Evolutionary conservation across 495 filamentous ascomycete genomes (phyloP).

Genomic region (Hamigera avellanea): DNA sequence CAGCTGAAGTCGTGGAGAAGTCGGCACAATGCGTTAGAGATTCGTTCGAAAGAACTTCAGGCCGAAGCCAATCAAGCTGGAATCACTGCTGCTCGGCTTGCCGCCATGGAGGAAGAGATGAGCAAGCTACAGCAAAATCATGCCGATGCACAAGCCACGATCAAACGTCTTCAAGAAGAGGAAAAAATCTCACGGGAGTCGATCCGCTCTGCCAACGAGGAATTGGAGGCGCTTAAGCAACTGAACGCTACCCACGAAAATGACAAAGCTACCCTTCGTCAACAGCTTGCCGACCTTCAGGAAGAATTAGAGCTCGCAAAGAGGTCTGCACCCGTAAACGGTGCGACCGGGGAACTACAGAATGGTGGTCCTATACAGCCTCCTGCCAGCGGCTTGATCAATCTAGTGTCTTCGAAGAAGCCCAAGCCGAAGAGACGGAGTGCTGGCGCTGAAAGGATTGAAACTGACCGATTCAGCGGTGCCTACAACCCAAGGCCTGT

Average conservation of each 20-base stretch:
- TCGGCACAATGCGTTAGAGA: constrained; percentile 84
- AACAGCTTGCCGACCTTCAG: constrained; percentile 81
- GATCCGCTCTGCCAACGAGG: constrained; percentile 59
- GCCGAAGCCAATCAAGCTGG: constrained; percentile 95
- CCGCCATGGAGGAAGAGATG: constrained; percentile 90
- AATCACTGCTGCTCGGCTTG: constrained; percentile 78
- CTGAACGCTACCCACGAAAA: constrained; percentile 60
- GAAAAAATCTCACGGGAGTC: constrained; percentile 71
- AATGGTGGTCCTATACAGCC: constrained; percentile 51
- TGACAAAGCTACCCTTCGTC: constrained; percentile 72
- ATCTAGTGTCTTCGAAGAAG: constrained; percentile 94
- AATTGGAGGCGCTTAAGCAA: constrained; percentile 64
- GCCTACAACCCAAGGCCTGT: constrained; percentile 91
- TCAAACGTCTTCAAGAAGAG: constrained; percentile 90
- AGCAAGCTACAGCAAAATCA: constrained; percentile 75
- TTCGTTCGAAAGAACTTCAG: constrained; percentile 83
- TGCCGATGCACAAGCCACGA: constrained; percentile 72
- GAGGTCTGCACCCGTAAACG: constrained; percentile 45
- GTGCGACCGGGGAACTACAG: constrained; percentile 48
- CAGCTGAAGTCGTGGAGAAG: constrained; percentile 92
- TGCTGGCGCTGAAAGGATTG: constrained; percentile 76
- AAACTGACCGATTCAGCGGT: constrained; percentile 75
- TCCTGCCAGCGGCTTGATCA: constrained; percentile 73
- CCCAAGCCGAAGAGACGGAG: constrained; percentile 93
- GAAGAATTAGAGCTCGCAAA: constrained; percentile 85